phyloP scores from a whole-genome alignment of 495 filamentous ascomycete species.

The Massariosphaeria phaeospora region DNA sequence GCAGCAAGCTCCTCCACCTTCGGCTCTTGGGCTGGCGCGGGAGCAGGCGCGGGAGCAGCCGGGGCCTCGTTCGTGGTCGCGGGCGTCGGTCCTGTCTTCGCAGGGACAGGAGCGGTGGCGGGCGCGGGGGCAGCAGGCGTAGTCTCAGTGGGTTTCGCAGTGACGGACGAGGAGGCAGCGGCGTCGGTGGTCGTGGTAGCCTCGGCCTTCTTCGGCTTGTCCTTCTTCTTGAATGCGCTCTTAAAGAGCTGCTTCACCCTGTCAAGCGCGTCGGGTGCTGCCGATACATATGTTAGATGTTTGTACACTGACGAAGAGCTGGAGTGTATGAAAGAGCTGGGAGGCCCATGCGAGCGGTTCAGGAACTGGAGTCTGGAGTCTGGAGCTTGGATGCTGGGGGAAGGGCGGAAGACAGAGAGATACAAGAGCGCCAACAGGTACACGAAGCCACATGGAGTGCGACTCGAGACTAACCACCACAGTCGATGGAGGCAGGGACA shows the following conservation, averaged over 20 bases:
- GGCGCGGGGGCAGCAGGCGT: slow-evolving; percentile 23
- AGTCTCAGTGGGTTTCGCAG: slow-evolving; percentile 27
- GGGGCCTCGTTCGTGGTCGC: background rate
- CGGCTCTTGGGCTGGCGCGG: slow-evolving; percentile 3
- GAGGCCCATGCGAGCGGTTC: no score
- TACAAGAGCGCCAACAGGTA: no score
- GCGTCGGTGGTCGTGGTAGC: slow-evolving; percentile 23
- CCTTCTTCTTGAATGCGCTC: slow-evolving; percentile 31
- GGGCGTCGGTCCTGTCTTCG: slow-evolving; percentile 2
- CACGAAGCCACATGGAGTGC: no score
- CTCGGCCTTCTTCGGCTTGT: slow-evolving; percentile 29
- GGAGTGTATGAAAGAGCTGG: slow-evolving; percentile 3
- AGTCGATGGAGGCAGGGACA: background rate
- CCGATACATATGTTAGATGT: background rate
- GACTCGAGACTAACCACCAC: no score
- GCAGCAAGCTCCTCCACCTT: slow-evolving; percentile 19
- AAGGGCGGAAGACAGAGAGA: no score
- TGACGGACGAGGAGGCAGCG: slow-evolving; percentile 11
- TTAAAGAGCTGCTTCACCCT: slow-evolving; percentile 31
- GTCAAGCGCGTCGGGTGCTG: slow-evolving; percentile 32
- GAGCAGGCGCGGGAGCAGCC: slow-evolving; percentile 10
- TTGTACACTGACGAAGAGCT: background rate
- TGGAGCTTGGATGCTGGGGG: no score
- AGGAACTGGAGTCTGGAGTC: no score
- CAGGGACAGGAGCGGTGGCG: slow-evolving; percentile 6